Evolutionary conservation across 805 yeast species (phyloP).

Genomic region (Ogataea minuta): DNA sequence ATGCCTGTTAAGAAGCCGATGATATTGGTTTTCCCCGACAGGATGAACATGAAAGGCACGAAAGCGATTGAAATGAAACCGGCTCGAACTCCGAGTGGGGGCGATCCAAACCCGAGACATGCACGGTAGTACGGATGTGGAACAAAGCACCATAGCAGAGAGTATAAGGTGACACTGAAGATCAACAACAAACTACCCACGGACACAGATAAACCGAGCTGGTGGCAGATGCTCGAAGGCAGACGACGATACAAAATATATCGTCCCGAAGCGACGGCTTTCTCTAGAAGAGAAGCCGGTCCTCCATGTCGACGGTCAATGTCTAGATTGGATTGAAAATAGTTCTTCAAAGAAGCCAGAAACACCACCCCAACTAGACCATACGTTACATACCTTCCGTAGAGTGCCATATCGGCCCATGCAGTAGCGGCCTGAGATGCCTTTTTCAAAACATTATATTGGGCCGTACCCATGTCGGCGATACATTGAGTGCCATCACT

Average conservation of each 20-base stretch:
- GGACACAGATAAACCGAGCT: constrained; percentile 39
- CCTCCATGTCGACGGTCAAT: constrained; percentile 16
- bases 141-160: constrained; percentile 33
- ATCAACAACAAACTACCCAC: constrained; percentile 37
- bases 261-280: constrained; percentile 32
- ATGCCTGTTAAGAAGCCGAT: constrained; percentile 50
- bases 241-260: constrained; percentile 33
- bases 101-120: constrained; percentile 55
- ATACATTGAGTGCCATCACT: constrained; percentile 40
- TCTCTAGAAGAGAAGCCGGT: constrained; percentile 15
- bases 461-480: constrained; percentile 30
- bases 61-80: constrained; percentile 51
- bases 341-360: constrained; percentile 34
- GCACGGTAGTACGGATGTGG: constrained; percentile 53
- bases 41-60: constrained; percentile 47
- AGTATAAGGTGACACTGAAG: constrained; percentile 34
- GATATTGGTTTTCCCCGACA: constrained; percentile 53
- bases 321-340: constrained; percentile 17
- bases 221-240: constrained; percentile 32
- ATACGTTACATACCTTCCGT: constrained; percentile 41
- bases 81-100: constrained; percentile 55
- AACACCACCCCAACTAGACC: constrained; percentile 39
- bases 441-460: constrained; percentile 22
- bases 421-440: constrained; percentile 33
- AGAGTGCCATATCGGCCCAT: constrained; percentile 32